phyloP scores from a whole-genome alignment of 2,329 filamentous ascomycete species.

The Ophiostoma angusticollis region DNA sequence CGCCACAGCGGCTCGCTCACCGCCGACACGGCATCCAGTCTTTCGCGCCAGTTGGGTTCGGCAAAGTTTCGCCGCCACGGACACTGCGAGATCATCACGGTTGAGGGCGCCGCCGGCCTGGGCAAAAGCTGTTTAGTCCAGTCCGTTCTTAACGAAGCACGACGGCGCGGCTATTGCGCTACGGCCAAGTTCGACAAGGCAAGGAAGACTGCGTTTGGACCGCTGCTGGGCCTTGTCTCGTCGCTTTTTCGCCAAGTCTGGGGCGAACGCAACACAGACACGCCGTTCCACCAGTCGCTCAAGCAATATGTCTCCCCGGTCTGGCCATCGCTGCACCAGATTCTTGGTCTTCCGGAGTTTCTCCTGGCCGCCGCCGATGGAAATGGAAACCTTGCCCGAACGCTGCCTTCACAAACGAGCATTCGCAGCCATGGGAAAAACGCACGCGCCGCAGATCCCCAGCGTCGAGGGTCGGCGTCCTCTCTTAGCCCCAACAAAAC shows the following conservation, averaged over 20 bases:
- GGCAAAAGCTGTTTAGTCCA: conserved; percentile 54
- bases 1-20: conserved; percentile 25
- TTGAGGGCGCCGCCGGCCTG: conserved; percentile 50
- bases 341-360: conserved; percentile 57
- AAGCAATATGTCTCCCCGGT: conserved; percentile 50
- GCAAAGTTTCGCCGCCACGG: conserved; percentile 48
- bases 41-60: conserved; percentile 41
- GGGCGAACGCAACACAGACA: conserved; percentile 53
- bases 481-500: conserved; percentile 19
- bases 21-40: conserved; percentile 34
- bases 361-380: conserved; percentile 27
- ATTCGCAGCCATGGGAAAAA: conserved; percentile 19
- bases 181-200: conserved; percentile 55
- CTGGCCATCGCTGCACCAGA: conserved; percentile 50
- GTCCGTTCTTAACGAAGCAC: conserved; percentile 47
- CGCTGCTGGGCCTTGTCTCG: conserved; percentile 50
- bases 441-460: conserved; percentile 3
- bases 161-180: conserved; percentile 50
- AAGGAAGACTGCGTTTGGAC: conserved; percentile 47
- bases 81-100: conserved; percentile 49
- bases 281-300: conserved; percentile 46
- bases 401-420: conserved; percentile 25
- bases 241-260: conserved; percentile 56
- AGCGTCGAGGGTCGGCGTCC: conserved; percentile 24
- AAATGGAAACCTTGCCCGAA: conserved; percentile 18